These are phyloP conservation scores for Phytopythium kandeliae DNA, from an alignment of 352 stramenopile species.

Conservation along the genomic window DNA sequence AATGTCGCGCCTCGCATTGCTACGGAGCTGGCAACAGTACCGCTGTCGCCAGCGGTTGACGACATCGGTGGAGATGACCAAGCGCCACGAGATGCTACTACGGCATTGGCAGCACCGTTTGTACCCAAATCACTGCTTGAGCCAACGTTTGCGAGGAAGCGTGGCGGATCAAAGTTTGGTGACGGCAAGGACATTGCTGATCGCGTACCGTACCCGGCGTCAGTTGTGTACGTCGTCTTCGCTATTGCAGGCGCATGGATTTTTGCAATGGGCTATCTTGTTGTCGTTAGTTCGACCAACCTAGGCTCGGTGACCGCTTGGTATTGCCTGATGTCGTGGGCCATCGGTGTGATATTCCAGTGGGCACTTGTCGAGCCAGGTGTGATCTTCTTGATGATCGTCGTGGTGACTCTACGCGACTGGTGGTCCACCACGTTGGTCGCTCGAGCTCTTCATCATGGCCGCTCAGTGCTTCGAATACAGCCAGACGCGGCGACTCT, in stretches of 20 bases:
- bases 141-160: constrained; percentile 1
- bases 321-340: constrained; percentile 46
- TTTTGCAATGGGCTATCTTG: constrained; percentile 28
- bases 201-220: constrained; percentile 59
- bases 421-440: constrained; percentile 54
- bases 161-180: neutral
- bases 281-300: constrained; percentile 36
- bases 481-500: constrained; percentile 20
- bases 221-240: constrained; percentile 55
- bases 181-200: constrained; percentile 4
- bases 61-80: neutral
- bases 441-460: constrained; percentile 32
- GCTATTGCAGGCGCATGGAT: constrained; percentile 34
- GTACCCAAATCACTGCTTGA: constrained; percentile 5
- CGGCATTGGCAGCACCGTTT: too few relatives aligned
- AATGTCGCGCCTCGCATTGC: constrained; percentile 43
- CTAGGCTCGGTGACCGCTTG: constrained; percentile 44
- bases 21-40: constrained; percentile 29
- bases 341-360: constrained; percentile 38
- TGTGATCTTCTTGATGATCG: constrained; percentile 41
- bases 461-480: constrained; percentile 44
- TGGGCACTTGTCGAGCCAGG: constrained; percentile 41
- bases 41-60: constrained; percentile 8
- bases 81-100: neutral
- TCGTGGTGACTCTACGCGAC: constrained; percentile 39